These are phyloP conservation scores for Coniochaeta sp. DNA, from an alignment of 2,329 filamentous ascomycete species.

Conservation along the genomic window DNA sequence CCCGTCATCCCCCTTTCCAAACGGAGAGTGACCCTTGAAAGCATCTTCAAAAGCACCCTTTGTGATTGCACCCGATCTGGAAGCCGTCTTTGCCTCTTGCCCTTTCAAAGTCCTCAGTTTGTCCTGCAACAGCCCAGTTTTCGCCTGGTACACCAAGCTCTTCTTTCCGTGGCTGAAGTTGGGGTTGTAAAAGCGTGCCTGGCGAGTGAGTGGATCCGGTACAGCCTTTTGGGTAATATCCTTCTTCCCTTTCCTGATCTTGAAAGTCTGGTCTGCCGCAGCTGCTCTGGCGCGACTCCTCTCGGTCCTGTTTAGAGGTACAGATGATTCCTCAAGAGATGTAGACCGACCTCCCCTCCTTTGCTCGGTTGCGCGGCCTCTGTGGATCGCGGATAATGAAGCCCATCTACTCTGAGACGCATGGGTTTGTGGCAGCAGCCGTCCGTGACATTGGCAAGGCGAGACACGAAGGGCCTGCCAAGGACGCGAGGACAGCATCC, in stretches of 20 bases:
- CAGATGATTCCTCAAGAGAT: not conserved
- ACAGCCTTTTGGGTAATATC: conserved; percentile 37
- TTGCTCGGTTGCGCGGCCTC: not conserved
- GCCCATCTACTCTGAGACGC: not conserved
- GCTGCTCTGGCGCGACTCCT: conserved; percentile 16
- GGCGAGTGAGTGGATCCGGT: conserved; percentile 35
- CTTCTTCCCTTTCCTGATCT: conserved; percentile 41
- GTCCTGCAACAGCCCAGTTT: conserved; percentile 33
- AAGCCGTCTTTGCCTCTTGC: not conserved
- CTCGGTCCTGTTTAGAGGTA: conserved; percentile 20
- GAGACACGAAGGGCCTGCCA: not conserved
- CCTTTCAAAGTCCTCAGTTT: conserved; percentile 15
- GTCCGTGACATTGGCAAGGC: not conserved
- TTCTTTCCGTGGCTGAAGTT: conserved; percentile 42
- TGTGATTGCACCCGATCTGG: not conserved
- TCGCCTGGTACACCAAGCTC: conserved; percentile 48
- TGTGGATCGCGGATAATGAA: conserved; percentile 1
- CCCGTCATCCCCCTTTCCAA: not conserved
- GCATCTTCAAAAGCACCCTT: not conserved
- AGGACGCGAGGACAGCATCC: not conserved
- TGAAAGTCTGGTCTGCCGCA: conserved; percentile 20
- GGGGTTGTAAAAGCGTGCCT: conserved; percentile 45
- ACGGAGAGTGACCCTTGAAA: not conserved
- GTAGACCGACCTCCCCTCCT: not conserved
- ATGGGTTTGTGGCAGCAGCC: not conserved